Conservation (phyloP, 1,284 basidiomycete species). For the Schizophyllum amplum region DNA sequence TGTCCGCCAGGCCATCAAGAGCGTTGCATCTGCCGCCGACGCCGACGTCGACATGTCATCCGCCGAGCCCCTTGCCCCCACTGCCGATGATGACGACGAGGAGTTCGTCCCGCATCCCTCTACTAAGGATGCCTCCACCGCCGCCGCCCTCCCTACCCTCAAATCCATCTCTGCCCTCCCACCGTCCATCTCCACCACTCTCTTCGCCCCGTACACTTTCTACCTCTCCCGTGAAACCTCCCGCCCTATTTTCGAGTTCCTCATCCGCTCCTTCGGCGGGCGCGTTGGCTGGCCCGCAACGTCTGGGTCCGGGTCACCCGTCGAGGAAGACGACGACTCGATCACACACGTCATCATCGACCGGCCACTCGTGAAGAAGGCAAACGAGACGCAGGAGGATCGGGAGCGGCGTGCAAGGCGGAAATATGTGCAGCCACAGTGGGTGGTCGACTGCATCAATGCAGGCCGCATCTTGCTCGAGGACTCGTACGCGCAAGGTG, state of each 20-base stretch:
- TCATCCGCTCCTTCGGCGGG: slow-evolving; percentile 88
- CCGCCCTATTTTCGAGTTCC: slow-evolving; percentile 90
- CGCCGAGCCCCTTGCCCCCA: slow-evolving; percentile 19
- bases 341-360: slow-evolving; percentile 98
- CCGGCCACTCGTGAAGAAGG: slow-evolving; percentile 56
- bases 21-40: slow-evolving; percentile 34
- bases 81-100: slow-evolving; percentile 47
- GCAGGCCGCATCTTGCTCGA: slow-evolving; percentile 79
- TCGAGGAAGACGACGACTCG: slow-evolving; percentile 63
- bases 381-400: slow-evolving; percentile 49
- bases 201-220: slow-evolving; percentile 88
- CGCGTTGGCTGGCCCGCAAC: slow-evolving; percentile 85
- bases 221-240: slow-evolving; percentile 95
- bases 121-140: slow-evolving; percentile 43
- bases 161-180: slow-evolving; percentile 61
- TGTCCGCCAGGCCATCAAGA: slow-evolving; percentile 69
- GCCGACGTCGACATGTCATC: slow-evolving; percentile 32
- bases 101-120: slow-evolving; percentile 66
- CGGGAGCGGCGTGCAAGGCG: slow-evolving; percentile 60
- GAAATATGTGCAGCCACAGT: slow-evolving; percentile 95
- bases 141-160: slow-evolving; percentile 67
- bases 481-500: slow-evolving; percentile 83
- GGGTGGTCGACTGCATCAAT: slow-evolving; percentile 97
- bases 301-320: slow-evolving; percentile 78
- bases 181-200: slow-evolving; percentile 40